phyloP scores from a whole-genome alignment of 2,329 filamentous ascomycete species.

The Alternaria tenuissima region DNA sequence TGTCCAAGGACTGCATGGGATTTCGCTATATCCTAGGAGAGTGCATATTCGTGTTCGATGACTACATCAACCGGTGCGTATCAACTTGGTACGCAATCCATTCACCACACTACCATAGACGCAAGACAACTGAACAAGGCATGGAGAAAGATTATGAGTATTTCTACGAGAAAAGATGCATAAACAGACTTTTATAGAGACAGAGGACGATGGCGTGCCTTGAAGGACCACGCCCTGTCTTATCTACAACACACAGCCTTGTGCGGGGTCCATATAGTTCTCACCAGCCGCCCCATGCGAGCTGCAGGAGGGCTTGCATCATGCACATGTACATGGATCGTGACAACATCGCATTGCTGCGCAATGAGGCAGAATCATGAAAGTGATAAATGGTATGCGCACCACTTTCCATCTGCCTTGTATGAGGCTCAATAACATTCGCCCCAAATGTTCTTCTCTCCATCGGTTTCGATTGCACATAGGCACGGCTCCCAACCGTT shows the following conservation, averaged over 20 bases:
- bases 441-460: neutral
- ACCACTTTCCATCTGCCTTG: slow-evolving; percentile 1
- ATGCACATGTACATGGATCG: neutral
- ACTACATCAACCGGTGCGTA: neutral
- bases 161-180: neutral
- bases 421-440: slow-evolving; percentile 3
- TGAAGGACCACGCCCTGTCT: neutral
- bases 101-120: neutral
- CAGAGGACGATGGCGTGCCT: neutral
- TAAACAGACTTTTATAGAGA: neutral
- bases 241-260: slow-evolving; percentile 3
- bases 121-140: neutral
- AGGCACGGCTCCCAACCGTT: neutral
- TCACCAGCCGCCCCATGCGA: slow-evolving; percentile 3
- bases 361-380: neutral
- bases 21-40: neutral
- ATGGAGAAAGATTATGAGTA: neutral
- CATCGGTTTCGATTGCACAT: neutral
- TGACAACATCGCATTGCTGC: neutral
- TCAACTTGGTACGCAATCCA: neutral
- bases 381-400: neutral
- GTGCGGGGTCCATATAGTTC: slow-evolving; percentile 6
- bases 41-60: neutral
- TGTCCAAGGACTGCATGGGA: neutral
- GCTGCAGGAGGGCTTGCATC: neutral